Evolutionary conservation across 2,329 filamentous ascomycete species (phyloP).

Genomic region (Fusarium tricinctum): DNA sequence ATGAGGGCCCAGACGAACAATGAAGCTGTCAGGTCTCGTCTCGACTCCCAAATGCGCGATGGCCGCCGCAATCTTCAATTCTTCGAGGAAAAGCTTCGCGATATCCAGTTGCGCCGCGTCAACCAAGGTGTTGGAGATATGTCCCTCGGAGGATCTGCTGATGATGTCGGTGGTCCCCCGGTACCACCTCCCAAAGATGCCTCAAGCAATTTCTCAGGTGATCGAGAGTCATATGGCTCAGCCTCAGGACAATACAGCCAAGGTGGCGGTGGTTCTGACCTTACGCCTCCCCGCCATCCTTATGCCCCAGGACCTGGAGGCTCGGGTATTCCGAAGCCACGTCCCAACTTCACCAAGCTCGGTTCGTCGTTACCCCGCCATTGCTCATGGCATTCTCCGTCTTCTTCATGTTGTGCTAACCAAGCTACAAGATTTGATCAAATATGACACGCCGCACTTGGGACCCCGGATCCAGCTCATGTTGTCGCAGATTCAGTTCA

Average conservation of each 20-base stretch:
- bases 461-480: conserved; percentile 98
- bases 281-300: conserved; percentile 86
- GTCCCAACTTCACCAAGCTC: conserved; percentile 95
- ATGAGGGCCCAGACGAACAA: conserved; percentile 98
- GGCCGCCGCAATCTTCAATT: conserved; percentile 94
- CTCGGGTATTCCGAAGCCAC: conserved; percentile 76
- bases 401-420: conserved; percentile 19
- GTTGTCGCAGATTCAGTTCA: conserved; percentile 98
- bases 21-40: conserved; percentile 86
- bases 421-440: conserved; percentile 84
- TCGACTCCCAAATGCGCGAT: conserved; percentile 95
- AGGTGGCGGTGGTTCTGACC: conserved; percentile 74
- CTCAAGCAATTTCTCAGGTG: conserved; percentile 57
- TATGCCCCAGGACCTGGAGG: conserved; percentile 78
- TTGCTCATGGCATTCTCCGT: conserved; percentile 7
- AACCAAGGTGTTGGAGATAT: conserved; percentile 76
- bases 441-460: conserved; percentile 96
- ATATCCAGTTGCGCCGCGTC: conserved; percentile 86
- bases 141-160: conserved; percentile 64
- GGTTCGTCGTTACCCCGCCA: conserved; percentile 68
- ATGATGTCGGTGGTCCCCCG: conserved; percentile 66
- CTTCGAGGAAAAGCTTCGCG: conserved; percentile 90
- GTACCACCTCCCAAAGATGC: conserved; percentile 82
- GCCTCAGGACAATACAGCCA: conserved; percentile 64
- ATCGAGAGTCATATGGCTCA: conserved; percentile 75